Evolutionary conservation across 352 stramenopile genomes (phyloP), one percentile per base, ranked within the genome.

Genomic region (Globisporangium orthogonon): DNA sequence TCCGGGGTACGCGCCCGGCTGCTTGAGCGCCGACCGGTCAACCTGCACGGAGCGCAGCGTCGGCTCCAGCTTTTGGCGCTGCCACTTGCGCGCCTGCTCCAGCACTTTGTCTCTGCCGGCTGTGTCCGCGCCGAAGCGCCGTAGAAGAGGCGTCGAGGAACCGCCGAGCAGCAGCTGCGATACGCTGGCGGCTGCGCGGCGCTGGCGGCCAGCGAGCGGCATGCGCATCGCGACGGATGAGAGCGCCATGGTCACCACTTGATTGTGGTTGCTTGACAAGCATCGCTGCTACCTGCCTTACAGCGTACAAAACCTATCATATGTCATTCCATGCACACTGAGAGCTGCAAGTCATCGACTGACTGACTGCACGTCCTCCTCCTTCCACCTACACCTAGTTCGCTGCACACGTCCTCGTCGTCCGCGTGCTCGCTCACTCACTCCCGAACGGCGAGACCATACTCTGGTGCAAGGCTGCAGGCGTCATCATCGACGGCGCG

Each of bases 1-100:
- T 15, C 57, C 51, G 14, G 65, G 52, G 14, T 60, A 67, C 15
- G 43, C 52, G 50, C 72, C 58, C 3, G 82, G 69, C 45, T 76
- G 75, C 65, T 89, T 87, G 49, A 94, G 70, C n/a, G 63, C 73
- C 44, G 84, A 94, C 41, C 82, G 74, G 54, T 94, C 84, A 52
- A 94, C 64, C 31, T 75, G 66, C 18, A 93, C 59, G 4, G 74
- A 83, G 33, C 85, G 63, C 54, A 79, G 77, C 50, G 87, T 83
- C 15, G 65, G 63, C 2, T 79, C 71, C 15, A 65, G 56, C 31
- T 71, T 65, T 59, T 86, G 73, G 49, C 66, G 64, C 46, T 78
- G 71, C 77, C 75, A 88, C 56, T 89, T 89, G 56, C 75, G 66
- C 33, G 74, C 69, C 62, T 87, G 80, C 44, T 65, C 58, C 15